phyloP scores from a whole-genome alignment of 495 filamentous ascomycete species.

The Trichoderma reesei region DNA sequence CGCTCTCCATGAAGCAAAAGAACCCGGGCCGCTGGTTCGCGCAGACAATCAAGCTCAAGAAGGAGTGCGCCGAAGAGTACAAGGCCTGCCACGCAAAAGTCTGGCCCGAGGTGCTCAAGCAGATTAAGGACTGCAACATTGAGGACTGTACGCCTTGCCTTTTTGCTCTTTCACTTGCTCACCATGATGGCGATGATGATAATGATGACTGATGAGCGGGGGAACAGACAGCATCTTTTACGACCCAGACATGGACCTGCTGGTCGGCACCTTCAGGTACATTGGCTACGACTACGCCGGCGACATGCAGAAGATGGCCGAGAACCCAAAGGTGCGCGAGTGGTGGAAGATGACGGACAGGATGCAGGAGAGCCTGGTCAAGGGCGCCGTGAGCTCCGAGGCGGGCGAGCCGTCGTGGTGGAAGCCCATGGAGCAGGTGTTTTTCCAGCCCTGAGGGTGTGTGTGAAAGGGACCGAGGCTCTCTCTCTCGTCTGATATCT shows the following conservation, averaged over 20 bases:
- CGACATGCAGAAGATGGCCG: constrained; percentile 63
- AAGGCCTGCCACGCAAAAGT: constrained; percentile 62
- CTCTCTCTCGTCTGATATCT: too few relatives aligned
- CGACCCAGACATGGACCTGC: constrained; percentile 46
- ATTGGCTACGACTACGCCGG: constrained; percentile 55
- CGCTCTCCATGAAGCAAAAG: constrained; percentile 14
- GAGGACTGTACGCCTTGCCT: constrained; percentile 47
- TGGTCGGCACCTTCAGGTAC: constrained; percentile 70
- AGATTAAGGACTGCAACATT: constrained; percentile 66
- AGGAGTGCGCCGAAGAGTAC: constrained; percentile 51
- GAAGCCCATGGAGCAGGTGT: constrained; percentile 63
- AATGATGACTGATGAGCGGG: not conserved
- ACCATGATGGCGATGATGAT: too few relatives aligned
- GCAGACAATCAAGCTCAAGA: constrained; percentile 63
- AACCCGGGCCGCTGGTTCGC: constrained; percentile 45
- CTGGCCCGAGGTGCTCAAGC: constrained; percentile 64
- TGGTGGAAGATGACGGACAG: constrained; percentile 74
- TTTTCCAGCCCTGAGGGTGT: constrained; percentile 43
- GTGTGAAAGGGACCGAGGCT: too few relatives aligned
- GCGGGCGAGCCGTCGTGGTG: constrained; percentile 59
- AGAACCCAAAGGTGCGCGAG: constrained; percentile 58
- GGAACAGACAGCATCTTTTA: constrained; percentile 62
- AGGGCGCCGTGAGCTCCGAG: constrained; percentile 51
- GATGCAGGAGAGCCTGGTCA: constrained; percentile 54
- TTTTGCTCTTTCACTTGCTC: not conserved